Percentiles rank a stretch among this genome's conserved stretches.
Conservation (phyloP, 2,329 filamentous ascomycete genomes). For the Neonectria ditissima region DNA sequence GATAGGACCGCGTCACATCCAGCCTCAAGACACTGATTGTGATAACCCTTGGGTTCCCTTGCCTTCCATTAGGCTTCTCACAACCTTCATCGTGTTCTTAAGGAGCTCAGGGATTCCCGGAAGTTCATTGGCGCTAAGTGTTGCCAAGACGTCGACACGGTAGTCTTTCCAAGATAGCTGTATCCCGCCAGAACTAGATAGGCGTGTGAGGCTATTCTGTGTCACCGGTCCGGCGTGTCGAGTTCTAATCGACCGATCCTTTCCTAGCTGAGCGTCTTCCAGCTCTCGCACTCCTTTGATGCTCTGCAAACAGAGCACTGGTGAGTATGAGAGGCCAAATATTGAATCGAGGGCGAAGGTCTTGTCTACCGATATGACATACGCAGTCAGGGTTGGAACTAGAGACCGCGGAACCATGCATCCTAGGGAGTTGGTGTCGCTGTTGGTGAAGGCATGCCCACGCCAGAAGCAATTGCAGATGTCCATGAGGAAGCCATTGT, state of each 20-base stretch:
- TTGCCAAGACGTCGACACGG: slow-evolving; percentile 75
- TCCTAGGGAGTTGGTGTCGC: slow-evolving; percentile 72
- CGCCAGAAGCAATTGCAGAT: slow-evolving; percentile 88
- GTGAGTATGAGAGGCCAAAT: slow-evolving; percentile 71
- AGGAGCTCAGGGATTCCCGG: slow-evolving; percentile 77
- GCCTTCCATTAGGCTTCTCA: slow-evolving; percentile 64
- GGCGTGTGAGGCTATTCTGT: slow-evolving; percentile 70
- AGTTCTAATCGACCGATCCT: slow-evolving; percentile 53
- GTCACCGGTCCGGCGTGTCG: slow-evolving; percentile 78
- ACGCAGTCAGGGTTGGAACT: slow-evolving; percentile 58
- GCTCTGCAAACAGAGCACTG: slow-evolving; percentile 66
- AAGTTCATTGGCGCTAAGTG: slow-evolving; percentile 73
- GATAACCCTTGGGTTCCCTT: slow-evolving; percentile 38
- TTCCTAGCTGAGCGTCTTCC: slow-evolving; percentile 66
- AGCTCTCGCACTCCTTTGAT: slow-evolving; percentile 66
- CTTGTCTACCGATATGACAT: slow-evolving; percentile 62
- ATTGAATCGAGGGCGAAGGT: slow-evolving; percentile 60
- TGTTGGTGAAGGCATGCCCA: slow-evolving; percentile 73
- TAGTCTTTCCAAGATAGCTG: slow-evolving; percentile 79
- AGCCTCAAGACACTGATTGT: background rate
- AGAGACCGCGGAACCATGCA: slow-evolving; percentile 62
- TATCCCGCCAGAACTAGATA: slow-evolving; percentile 75
- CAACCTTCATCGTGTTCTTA: slow-evolving; percentile 83
- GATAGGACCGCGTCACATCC: background rate
- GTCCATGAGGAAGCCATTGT: slow-evolving; percentile 90